These are phyloP conservation scores for Pseudogymnoascus sp. DNA, from an alignment of 2,329 filamentous ascomycete species.

Conservation along the genomic window DNA sequence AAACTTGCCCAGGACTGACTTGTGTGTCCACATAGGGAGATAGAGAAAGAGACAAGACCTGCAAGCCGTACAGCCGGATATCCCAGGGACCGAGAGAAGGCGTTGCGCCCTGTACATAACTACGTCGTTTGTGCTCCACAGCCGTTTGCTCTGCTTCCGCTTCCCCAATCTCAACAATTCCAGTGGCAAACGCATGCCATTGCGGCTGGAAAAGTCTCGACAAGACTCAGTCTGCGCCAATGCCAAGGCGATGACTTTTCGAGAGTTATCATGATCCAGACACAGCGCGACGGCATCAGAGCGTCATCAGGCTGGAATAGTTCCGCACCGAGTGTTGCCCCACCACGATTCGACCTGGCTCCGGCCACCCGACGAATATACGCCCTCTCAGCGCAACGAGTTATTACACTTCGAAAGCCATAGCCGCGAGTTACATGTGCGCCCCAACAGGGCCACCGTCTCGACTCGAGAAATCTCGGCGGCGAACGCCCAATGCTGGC, in stretches of 20 bases:
- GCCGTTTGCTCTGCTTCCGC: neutral
- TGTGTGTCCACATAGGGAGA: neutral
- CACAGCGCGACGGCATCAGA: conserved; percentile 5
- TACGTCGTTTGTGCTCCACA: neutral
- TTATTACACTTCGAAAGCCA: neutral
- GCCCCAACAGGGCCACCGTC: neutral
- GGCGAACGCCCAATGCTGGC: neutral
- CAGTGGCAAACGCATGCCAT: neutral
- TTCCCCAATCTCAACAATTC: neutral
- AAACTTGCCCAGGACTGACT: neutral
- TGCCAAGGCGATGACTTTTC: neutral
- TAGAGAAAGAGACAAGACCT: neutral
- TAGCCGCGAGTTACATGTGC: neutral
- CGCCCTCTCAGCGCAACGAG: neutral
- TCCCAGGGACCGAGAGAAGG: neutral
- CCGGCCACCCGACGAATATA: neutral
- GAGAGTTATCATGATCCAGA: neutral
- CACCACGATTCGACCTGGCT: neutral
- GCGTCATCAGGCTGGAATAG: conserved; percentile 1
- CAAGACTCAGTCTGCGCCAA: neutral
- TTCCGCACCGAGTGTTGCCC: neutral
- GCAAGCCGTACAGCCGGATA: too few relatives aligned
- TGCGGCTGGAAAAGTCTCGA: neutral
- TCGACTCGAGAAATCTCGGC: neutral
- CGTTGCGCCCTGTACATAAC: neutral